Conservation (phyloP, 345 rosid species). For the Citrus glauca region DNA sequence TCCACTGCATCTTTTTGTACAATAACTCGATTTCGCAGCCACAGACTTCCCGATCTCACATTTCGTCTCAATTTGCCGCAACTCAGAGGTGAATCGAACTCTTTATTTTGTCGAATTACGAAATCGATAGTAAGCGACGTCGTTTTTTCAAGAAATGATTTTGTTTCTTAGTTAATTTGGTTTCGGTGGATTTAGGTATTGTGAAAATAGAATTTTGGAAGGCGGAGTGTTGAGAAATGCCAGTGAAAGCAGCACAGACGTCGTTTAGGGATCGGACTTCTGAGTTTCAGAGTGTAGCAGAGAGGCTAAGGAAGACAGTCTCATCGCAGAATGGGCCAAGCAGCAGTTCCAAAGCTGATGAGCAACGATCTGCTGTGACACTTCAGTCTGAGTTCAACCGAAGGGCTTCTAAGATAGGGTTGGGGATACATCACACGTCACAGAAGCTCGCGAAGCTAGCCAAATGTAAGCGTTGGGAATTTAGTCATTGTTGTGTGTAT, state of each 20-base stretch:
- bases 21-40: background rate
- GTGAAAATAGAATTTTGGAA: background rate
- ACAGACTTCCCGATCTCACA: constrained; percentile 3
- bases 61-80: background rate
- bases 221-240: constrained; percentile 16
- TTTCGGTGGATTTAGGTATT: constrained; percentile 1
- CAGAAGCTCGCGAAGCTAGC: constrained; percentile 57
- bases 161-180: background rate
- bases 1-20: background rate
- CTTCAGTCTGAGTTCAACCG: constrained; percentile 59
- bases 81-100: constrained; percentile 1
- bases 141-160: background rate
- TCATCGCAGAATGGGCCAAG: constrained; percentile 31
- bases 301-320: constrained; percentile 49
- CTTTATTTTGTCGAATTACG: background rate
- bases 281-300: constrained; percentile 53
- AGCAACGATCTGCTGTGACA: constrained; percentile 42
- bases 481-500: background rate
- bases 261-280: constrained; percentile 56
- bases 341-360: constrained; percentile 32
- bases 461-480: constrained; percentile 33
- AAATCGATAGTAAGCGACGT: background rate
- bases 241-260: constrained; percentile 29
- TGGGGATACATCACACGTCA: constrained; percentile 59
- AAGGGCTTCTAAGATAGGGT: constrained; percentile 59